Evolutionary conservation across 2,329 filamentous ascomycete species (phyloP), one percentile per base, ranked within the genome.

Genomic region (Pseudopyrenochaeta lycopersici): DNA sequence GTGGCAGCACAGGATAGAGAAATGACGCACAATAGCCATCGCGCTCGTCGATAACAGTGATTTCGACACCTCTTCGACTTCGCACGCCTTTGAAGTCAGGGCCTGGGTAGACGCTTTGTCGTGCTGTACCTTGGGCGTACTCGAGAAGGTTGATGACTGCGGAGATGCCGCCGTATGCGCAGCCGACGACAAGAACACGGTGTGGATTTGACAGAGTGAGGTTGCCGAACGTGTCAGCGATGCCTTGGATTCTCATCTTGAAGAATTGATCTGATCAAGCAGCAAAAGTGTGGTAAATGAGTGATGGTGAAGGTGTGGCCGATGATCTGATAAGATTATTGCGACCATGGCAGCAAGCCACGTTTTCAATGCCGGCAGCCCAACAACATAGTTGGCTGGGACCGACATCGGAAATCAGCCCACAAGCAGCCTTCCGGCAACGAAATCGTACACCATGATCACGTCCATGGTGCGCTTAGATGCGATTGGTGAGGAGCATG

Each of bases 41-140:
- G n/a, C 89, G 81, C 73, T 92, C 89, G 65, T 93, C 90, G 20
- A 91, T 86, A 18, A 93, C 82, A 18, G 88, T 92, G 45, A 93
- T 87, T 32, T 91, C 83, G 12, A 91, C 75, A 1, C 85, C 81
- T 39, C 88, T 78, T 20, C 78, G 80, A 39, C 79, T 77, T 17
- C 56, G 70, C 27, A 35, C 62, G 33, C 62, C 71, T 49, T 59
- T 76, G 60, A 75, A 69, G 18, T 73, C 71, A 27, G 63, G 81
- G 7, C 68, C 64, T 35, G 71, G 64, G 46, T 74, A 72, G 7
- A 68, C 59, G 63, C 67, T 82, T 76, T 79, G 77, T 12, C 86
- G 82, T 7, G 75, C 68, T 54, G 80, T 76, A 15, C 87, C 87
- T 52, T 84, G 79, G 54, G 84, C 84, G 31, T 90, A 80, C 67